Evolutionary conservation across 2,329 filamentous ascomycete species (phyloP).

Genomic region (Rhinocladiella mackenziei): DNA sequence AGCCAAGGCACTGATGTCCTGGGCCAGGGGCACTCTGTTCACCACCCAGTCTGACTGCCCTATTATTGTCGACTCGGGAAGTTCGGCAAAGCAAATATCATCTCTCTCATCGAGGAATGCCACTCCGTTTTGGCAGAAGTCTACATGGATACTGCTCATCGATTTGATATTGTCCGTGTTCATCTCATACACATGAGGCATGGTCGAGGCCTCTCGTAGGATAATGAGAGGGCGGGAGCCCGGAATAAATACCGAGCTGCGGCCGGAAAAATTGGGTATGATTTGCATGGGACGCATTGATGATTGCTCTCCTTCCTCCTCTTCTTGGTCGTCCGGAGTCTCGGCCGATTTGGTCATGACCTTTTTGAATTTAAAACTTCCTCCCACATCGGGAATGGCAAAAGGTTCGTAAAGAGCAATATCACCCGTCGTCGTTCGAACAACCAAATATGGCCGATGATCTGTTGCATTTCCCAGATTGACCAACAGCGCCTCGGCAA

Average conservation of each 20-base stretch:
- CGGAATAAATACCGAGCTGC: slow-evolving; percentile 76
- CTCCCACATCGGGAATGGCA: slow-evolving; percentile 30
- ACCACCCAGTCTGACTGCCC: slow-evolving; percentile 72
- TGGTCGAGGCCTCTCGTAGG: slow-evolving; percentile 72
- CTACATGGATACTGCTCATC: slow-evolving; percentile 72
- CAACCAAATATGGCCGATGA: slow-evolving; percentile 72
- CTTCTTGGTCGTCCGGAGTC: slow-evolving; percentile 50
- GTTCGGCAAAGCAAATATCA: slow-evolving; percentile 44
- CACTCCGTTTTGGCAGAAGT: slow-evolving; percentile 74
- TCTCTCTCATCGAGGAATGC: slow-evolving; percentile 68
- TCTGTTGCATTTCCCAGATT: slow-evolving; percentile 73
- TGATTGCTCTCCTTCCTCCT: slow-evolving; percentile 38
- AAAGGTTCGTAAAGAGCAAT: slow-evolving; percentile 84
- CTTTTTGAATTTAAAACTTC: slow-evolving; percentile 69
- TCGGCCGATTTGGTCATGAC: slow-evolving; percentile 56
- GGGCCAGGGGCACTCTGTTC: slow-evolving; percentile 64
- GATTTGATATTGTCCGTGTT: slow-evolving; percentile 65
- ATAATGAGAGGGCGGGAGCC: slow-evolving; percentile 77
- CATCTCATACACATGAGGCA: slow-evolving; percentile 70
- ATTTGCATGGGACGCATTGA: slow-evolving; percentile 44
- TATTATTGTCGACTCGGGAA: slow-evolving; percentile 65
- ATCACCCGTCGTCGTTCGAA: slow-evolving; percentile 76
- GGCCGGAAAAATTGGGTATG: slow-evolving; percentile 60
- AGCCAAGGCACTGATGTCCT: slow-evolving; percentile 67
- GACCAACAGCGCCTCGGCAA: slow-evolving; percentile 77